phyloP scores from a whole-genome alignment of 2,329 filamentous ascomycete genomes.

The Hypomyces perniciosus region DNA sequence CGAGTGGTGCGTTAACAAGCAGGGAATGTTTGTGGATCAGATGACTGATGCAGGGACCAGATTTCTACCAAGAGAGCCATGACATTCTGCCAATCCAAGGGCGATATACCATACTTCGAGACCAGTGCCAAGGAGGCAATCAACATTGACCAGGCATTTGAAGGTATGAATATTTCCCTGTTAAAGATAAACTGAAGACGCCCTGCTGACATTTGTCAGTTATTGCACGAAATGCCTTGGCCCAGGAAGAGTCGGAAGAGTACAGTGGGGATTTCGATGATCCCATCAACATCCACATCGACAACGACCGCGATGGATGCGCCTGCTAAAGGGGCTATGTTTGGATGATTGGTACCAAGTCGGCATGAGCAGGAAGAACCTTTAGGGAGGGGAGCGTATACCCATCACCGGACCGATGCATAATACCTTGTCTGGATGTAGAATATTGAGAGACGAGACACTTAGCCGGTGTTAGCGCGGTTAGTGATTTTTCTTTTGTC shows the following conservation, averaged over 20 bases:
- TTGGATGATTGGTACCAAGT: slow-evolving; percentile 2
- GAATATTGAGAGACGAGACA: slow-evolving; percentile 14
- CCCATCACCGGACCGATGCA: slow-evolving; percentile 8
- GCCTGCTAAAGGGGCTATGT: slow-evolving; percentile 59
- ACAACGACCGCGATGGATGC: slow-evolving; percentile 88
- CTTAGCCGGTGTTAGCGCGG: slow-evolving; percentile 12
- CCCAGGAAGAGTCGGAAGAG: slow-evolving; percentile 96
- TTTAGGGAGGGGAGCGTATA: slow-evolving; percentile 8
- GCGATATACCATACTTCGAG: slow-evolving; percentile 97
- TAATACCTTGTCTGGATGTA: slow-evolving; percentile 11
- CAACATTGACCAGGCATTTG: slow-evolving; percentile 82
- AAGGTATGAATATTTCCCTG: slow-evolving; percentile 42
- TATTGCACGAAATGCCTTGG: slow-evolving; percentile 90
- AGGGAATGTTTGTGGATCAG: background rate
- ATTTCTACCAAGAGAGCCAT: slow-evolving; percentile 94
- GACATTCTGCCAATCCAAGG: slow-evolving; percentile 97
- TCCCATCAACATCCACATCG: slow-evolving; percentile 96
- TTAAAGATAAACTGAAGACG: no score
- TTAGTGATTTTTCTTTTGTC: slow-evolving; percentile 3
- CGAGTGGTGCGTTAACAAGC: slow-evolving; percentile 58
- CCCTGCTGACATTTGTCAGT: slow-evolving; percentile 45
- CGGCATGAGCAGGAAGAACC: slow-evolving; percentile 2
- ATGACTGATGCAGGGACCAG: slow-evolving; percentile 33
- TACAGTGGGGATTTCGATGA: slow-evolving; percentile 97
- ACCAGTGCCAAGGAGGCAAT: slow-evolving; percentile 98